Base-by-base conservation (phyloP, 768 basidiomycete genomes). In the Rhizopogon vinicolor region DNA sequence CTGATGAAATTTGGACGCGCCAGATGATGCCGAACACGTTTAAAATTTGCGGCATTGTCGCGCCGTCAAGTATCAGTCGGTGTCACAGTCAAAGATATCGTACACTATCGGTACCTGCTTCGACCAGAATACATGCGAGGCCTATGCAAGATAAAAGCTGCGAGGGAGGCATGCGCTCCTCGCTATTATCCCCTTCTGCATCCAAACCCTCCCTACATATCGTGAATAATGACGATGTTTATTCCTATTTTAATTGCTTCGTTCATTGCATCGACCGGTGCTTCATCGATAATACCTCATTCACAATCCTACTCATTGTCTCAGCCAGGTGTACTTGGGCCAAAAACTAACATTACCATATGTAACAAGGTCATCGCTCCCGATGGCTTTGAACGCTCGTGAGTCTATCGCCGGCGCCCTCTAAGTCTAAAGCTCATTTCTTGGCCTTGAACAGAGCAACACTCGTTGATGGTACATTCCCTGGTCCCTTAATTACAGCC, bases 301-400 rank as follows among this genome's bases (percentile, higher is more conserved):
- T 56, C 57, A 1, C 35, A 41, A 19, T 19, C 54, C 7, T 14
- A 5, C 16, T 56, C 62, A n/a, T 48, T 56, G 22, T 45, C 31
- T 48, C 31, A 33, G 18, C 28, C 53, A 14, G 51, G 28, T 14
- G 56, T 64, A 45, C 51, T 65, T 3, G 65, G 65, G 3, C 62
- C 62, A 0, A n/a, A 51, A 12, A 18, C 67, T 5, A 61, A 69
- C 5, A 39, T 80, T 14, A 53, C 67, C 10, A 67, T 81, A 41
- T 63, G 67, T 6, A 80, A 79, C 59, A 64, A 64, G 43, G 44
- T 60, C 29, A 72, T 81, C 54, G 55, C 76, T 22, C 80, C 81
- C 7, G 81, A 81, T 65, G 79, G 80, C 12, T 80, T 75, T 54
- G 55, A 53, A 22, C 60, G 59, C 66, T 68, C 73, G 75, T 75